A percentile compares a stretch with the other conserved stretches of the same genome.
Evolutionary conservation across 345 rosid genomes (phyloP).

Genomic region (Populus euphratica): DNA sequence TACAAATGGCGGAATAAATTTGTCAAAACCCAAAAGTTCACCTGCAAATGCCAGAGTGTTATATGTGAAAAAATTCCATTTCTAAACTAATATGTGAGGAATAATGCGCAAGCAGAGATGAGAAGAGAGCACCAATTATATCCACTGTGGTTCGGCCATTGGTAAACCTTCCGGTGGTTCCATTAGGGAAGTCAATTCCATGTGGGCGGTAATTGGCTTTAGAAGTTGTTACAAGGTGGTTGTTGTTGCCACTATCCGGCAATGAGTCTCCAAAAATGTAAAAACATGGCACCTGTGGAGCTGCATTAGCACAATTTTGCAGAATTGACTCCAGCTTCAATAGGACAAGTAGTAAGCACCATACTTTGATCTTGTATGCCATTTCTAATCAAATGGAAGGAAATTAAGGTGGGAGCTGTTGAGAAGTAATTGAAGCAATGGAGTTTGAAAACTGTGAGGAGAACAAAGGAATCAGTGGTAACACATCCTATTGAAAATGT

Average conservation of each 20-base stretch:
- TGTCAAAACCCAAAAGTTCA: conserved; percentile 15
- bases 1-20: conserved; percentile 8
- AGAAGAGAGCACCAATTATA: background rate
- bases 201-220: background rate
- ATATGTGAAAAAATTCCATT: too few species aligned
- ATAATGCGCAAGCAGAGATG: background rate
- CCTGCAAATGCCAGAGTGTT: background rate
- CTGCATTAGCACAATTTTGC: background rate
- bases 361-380: background rate
- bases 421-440: background rate
- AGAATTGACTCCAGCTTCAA: background rate
- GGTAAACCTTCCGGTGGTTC: background rate
- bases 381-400: background rate
- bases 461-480: too few species aligned
- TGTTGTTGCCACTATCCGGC: background rate
- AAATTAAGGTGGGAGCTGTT: background rate
- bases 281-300: background rate
- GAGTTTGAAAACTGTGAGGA: too few species aligned
- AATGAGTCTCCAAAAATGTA: background rate
- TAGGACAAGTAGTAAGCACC: background rate
- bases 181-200: background rate
- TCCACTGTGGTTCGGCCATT: background rate
- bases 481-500: too few species aligned
- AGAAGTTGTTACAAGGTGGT: background rate
- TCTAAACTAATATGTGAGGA: background rate